Evolutionary conservation across 306 rosid species (phyloP).

Genomic region (Sicyos edulis): DNA sequence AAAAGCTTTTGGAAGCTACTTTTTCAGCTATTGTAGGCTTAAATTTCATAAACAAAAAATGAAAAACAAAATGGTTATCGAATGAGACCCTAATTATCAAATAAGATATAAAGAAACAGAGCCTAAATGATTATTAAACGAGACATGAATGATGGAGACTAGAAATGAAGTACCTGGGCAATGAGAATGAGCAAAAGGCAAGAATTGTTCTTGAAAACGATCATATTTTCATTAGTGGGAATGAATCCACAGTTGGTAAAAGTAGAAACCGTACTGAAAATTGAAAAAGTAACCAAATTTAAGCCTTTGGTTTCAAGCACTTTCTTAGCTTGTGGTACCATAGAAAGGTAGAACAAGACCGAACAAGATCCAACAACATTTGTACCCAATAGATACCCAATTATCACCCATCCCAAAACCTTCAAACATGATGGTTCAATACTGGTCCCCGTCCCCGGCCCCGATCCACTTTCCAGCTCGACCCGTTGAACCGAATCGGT

Average conservation of each 20-base stretch:
- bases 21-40: no score
- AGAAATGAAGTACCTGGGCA: no score
- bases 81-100: no score
- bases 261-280: constrained; percentile 51
- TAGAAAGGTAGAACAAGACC: background rate
- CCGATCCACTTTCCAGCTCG: background rate
- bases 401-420: background rate
- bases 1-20: no score
- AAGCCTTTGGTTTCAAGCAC: constrained; percentile 8
- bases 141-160: no score
- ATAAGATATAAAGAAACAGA: no score
- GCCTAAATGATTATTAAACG: no score
- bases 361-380: background rate
- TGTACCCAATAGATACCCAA: background rate
- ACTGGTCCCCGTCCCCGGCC: background rate
- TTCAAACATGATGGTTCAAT: background rate
- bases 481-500: background rate
- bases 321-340: background rate
- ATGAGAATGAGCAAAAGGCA: constrained; percentile 49
- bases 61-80: no score
- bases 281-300: constrained; percentile 39
- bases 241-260: constrained; percentile 61
- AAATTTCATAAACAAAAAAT: no score
- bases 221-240: constrained; percentile 79
- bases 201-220: constrained; percentile 59